Conservation (phyloP, 2,329 filamentous ascomycete genomes). For the Magnaporthiopsis poae region DNA sequence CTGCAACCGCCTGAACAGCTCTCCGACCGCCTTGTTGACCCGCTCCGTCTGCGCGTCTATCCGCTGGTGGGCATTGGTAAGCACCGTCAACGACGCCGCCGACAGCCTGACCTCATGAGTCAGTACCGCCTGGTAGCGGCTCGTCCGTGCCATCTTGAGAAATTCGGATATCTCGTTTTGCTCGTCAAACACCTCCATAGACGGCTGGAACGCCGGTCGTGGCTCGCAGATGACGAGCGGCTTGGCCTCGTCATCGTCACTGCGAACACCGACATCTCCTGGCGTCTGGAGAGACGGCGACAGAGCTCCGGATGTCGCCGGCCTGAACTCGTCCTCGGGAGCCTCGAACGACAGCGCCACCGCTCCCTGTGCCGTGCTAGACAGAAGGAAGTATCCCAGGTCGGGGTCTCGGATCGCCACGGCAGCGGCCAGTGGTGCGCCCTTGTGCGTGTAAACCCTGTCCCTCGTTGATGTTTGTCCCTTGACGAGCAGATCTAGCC, state of each 20-base stretch:
- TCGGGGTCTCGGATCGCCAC: conserved; percentile 50
- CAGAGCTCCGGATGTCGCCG: conserved; percentile 19
- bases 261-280: conserved; percentile 18
- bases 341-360: conserved; percentile 50
- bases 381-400: conserved; percentile 54
- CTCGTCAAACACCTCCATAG: conserved; percentile 13
- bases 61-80: conserved; percentile 64
- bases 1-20: conserved; percentile 63
- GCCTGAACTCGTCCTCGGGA: conserved; percentile 40
- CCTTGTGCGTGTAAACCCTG: conserved; percentile 45
- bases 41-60: conserved; percentile 59
- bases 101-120: conserved; percentile 62
- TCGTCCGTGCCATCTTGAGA: conserved; percentile 39
- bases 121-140: conserved; percentile 45
- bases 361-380: conserved; percentile 48
- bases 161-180: conserved; percentile 14
- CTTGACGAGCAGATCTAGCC: conserved; percentile 50
- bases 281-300: conserved; percentile 34
- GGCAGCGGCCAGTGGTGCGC: conserved; percentile 42
- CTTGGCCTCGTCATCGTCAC: conserved; percentile 25
- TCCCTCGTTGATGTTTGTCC: conserved; percentile 47
- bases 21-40: conserved; percentile 59
- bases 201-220: conserved; percentile 52
- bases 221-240: conserved; percentile 48
- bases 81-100: conserved; percentile 58